Percentiles rank a stretch among this genome's conserved stretches.
Evolutionary conservation across 2,329 filamentous ascomycete genomes (phyloP).

Genomic region (Phoma sp.): DNA sequence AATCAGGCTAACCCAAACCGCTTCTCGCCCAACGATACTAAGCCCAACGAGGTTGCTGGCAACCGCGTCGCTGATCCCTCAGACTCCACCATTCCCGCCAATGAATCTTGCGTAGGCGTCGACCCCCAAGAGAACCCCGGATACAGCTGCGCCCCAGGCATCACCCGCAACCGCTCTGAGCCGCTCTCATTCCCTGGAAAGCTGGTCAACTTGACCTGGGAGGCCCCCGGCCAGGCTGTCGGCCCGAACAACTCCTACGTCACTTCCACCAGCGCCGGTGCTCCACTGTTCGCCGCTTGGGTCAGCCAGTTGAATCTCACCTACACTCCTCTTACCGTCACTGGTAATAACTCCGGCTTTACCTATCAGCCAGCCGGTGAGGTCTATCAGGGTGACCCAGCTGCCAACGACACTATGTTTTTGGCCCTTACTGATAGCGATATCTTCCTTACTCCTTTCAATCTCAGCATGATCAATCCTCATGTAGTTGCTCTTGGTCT

Average conservation of each 20-base stretch:
- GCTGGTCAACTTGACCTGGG: constrained; percentile 75
- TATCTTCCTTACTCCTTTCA: constrained; percentile 76
- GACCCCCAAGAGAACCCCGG: constrained; percentile 61
- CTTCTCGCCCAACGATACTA: constrained; percentile 67
- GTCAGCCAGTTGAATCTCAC: constrained; percentile 71
- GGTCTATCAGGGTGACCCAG: constrained; percentile 72
- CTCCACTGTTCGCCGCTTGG: constrained; percentile 75
- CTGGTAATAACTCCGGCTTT: constrained; percentile 66
- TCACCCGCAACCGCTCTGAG: constrained; percentile 72
- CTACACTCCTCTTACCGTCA: constrained; percentile 68
- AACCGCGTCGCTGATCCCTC: constrained; percentile 64
- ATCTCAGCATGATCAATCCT: constrained; percentile 75
- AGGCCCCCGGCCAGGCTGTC: constrained; percentile 69
- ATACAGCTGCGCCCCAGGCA: constrained; percentile 67
- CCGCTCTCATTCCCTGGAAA: constrained; percentile 79
- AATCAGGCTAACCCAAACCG: constrained; percentile 81
- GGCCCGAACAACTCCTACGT: constrained; percentile 86
- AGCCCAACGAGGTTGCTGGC: constrained; percentile 69
- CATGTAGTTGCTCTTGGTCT: constrained; percentile 77
- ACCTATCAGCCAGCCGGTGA: constrained; percentile 76
- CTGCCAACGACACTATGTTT: constrained; percentile 81
- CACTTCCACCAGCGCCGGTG: constrained; percentile 64
- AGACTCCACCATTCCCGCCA: constrained; percentile 53
- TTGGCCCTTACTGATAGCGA: constrained; percentile 76
- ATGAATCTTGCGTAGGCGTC: constrained; percentile 66